phyloP scores from a whole-genome alignment of 129 eudicot genomes.

The Dittrichia graveolens region DNA sequence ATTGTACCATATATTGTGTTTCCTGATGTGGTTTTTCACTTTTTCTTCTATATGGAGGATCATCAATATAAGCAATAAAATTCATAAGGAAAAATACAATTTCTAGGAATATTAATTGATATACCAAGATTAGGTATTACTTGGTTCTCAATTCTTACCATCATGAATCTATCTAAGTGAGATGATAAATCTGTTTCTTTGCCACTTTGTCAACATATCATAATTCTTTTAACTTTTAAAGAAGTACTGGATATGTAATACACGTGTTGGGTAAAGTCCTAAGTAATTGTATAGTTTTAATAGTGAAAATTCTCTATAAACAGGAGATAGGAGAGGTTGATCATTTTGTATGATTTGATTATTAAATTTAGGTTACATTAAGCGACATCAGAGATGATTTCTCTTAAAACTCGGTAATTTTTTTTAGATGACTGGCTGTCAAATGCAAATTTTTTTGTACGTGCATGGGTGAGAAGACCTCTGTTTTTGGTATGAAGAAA shows the following conservation, averaged over 20 bases:
- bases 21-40: not conserved
- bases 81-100: not conserved
- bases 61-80: slow-evolving; percentile 8
- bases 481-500: not conserved
- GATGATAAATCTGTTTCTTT: slow-evolving; percentile 15
- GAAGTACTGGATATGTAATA: not conserved
- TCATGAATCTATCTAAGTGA: slow-evolving; percentile 21
- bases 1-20: not conserved
- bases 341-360: not conserved
- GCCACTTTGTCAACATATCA: too few species aligned
- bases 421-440: not conserved
- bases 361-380: not conserved
- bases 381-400: not conserved
- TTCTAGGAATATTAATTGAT: slow-evolving; percentile 22
- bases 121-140: not conserved
- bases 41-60: slow-evolving; percentile 6
- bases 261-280: not conserved
- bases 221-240: too few species aligned
- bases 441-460: not conserved
- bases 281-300: not conserved
- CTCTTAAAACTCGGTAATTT: not conserved
- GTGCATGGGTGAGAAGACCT: not conserved
- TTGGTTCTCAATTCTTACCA: too few species aligned
- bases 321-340: not conserved
- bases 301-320: not conserved